phyloP scores from a whole-genome alignment of 345 rosid genomes.

The Microcos paniculata region DNA sequence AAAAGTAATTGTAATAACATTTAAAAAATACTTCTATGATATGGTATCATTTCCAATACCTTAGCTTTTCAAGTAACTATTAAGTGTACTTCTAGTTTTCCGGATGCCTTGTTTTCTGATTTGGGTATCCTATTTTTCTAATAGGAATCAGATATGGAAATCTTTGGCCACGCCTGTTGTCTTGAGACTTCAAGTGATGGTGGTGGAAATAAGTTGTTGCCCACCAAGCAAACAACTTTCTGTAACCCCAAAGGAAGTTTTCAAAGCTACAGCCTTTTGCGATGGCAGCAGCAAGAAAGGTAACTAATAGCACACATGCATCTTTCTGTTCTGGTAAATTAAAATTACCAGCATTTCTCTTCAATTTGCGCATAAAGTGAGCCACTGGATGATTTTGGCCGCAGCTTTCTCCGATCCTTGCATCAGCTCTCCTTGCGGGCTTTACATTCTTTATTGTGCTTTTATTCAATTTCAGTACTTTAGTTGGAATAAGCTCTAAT shows the following conservation, averaged over 20 bases:
- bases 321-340: not conserved
- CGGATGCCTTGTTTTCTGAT: not conserved
- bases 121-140: not conserved
- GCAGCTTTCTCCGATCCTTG: too few relatives aligned
- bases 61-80: not conserved
- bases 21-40: too few relatives aligned
- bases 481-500: not conserved
- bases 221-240: conserved; percentile 70
- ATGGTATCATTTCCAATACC: conserved; percentile 38
- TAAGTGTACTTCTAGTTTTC: not conserved
- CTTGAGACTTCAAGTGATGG: conserved; percentile 60
- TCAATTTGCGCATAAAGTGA: too few relatives aligned
- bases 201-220: conserved; percentile 52
- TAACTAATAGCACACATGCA: not conserved
- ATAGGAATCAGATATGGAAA: conserved; percentile 70
- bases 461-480: not conserved
- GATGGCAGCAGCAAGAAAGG: conserved; percentile 35
- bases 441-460: too few relatives aligned
- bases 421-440: too few relatives aligned
- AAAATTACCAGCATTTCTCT: too few relatives aligned
- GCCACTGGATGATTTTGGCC: too few relatives aligned
- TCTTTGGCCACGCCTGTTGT: conserved; percentile 73
- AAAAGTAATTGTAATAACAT: too few relatives aligned
- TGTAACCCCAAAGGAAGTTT: conserved; percentile 43
- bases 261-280: conserved; percentile 42